Evolutionary conservation across 2,329 filamentous ascomycete species (phyloP).

Genomic region (Talaromyces funiculosus): DNA sequence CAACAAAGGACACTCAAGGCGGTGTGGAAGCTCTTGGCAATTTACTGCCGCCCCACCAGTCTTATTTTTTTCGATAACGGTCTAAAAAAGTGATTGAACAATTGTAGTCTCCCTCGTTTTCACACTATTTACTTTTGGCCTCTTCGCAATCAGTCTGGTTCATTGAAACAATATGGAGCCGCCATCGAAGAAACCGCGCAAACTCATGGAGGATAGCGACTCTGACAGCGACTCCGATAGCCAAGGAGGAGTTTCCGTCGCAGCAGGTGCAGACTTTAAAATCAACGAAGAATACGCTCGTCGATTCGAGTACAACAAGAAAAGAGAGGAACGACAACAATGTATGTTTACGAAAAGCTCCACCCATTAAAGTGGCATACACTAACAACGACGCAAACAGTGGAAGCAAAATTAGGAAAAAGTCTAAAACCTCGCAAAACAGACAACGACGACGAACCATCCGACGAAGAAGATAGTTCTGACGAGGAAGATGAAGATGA

Average conservation of each 20-base stretch:
- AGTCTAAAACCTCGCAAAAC: conserved; percentile 4
- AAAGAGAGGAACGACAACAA: conserved; percentile 74
- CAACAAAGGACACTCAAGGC: not conserved
- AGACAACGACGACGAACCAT: conserved; percentile 37
- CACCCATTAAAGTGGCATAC: not conserved
- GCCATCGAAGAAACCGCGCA: conserved; percentile 37
- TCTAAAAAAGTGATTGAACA: not conserved
- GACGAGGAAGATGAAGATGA: conserved; percentile 84
- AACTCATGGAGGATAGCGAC: conserved; percentile 36
- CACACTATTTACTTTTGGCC: not conserved
- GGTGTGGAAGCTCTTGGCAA: not conserved
- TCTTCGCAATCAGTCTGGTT: not conserved
- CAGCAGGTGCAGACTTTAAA: conserved; percentile 51
- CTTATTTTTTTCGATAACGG: conserved; percentile 8
- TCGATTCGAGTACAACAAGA: conserved; percentile 95
- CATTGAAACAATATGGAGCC: conserved; percentile 33
- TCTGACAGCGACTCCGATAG: conserved; percentile 35
- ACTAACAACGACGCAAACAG: conserved; percentile 3
- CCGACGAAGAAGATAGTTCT: conserved; percentile 56
- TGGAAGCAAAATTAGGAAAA: conserved; percentile 28
- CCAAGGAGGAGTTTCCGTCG: conserved; percentile 37
- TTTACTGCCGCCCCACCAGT: conserved; percentile 11
- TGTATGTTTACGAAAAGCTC: conserved; percentile 20
- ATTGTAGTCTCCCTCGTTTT: not conserved
- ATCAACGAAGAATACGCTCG: conserved; percentile 88